A percentile compares a stretch with the other conserved stretches of the same genome.
Conservation (phyloP, 805 yeast species). For the Cyberlindnera sargentensis region DNA sequence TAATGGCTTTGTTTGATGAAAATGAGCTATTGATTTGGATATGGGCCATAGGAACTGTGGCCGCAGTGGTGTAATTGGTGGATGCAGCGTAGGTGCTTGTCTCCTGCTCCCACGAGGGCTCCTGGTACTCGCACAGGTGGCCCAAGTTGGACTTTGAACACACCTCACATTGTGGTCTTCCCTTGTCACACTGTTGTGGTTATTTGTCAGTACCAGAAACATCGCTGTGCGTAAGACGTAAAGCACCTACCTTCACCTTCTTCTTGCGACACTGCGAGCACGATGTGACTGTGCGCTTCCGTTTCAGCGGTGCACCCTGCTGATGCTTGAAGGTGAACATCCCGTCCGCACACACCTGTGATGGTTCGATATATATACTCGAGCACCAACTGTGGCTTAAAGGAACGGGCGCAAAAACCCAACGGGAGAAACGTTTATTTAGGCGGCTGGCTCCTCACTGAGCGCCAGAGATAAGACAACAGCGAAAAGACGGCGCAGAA, state of each 20-base stretch:
- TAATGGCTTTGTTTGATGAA: no score
- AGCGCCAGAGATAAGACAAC: no score
- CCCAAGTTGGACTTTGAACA: constrained; percentile 44
- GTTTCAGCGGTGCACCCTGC: constrained; percentile 15
- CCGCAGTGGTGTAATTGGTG: constrained; percentile 17
- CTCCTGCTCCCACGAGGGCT: constrained; percentile 51
- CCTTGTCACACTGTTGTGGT: constrained; percentile 31
- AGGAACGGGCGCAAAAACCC: no score
- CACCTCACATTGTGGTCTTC: constrained; percentile 46
- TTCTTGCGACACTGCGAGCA: constrained; percentile 23
- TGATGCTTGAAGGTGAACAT: not conserved
- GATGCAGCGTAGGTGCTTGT: constrained; percentile 7
- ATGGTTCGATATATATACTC: no score
- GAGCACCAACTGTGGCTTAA: no score
- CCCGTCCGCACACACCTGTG: no score
- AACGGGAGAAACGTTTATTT: no score
- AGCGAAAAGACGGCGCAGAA: no score
- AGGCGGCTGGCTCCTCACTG: no score
- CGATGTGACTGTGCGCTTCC: constrained; percentile 19
- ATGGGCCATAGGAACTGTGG: constrained; percentile 21
- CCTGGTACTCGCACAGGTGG: constrained; percentile 43
- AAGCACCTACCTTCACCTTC: constrained; percentile 14
- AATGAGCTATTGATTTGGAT: constrained; percentile 6
- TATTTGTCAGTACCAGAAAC: not conserved
- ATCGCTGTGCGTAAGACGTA: not conserved